Evolutionary conservation across 2,329 filamentous ascomycete species (phyloP).

Genomic region (Botrytis cinerea): DNA sequence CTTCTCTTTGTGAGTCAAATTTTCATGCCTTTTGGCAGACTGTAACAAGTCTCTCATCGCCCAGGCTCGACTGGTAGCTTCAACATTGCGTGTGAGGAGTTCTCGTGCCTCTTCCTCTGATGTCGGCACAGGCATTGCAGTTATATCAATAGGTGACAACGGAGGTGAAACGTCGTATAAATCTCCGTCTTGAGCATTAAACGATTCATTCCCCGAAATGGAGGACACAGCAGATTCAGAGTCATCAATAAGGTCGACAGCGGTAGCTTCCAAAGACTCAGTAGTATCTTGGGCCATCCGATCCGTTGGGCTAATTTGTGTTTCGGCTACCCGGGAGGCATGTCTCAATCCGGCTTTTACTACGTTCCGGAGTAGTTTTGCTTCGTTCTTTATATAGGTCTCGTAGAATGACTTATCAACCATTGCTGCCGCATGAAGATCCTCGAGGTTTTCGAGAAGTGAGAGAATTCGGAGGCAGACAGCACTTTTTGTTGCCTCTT

Average conservation of each 20-base stretch:
- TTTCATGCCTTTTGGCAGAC: neutral
- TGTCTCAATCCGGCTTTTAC: conserved; percentile 33
- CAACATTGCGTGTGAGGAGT: conserved; percentile 34
- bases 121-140: conserved; percentile 31
- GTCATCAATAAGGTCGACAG: conserved; percentile 23
- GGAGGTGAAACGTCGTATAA: conserved; percentile 31
- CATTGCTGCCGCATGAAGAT: conserved; percentile 49
- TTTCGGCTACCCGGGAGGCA: conserved; percentile 21
- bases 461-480: conserved; percentile 47
- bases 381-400: conserved; percentile 50
- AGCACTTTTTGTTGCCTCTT: conserved; percentile 17
- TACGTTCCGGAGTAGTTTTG: conserved; percentile 42
- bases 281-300: neutral
- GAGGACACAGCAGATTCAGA: conserved; percentile 27
- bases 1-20: conserved; percentile 45
- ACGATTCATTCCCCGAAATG: neutral
- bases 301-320: conserved; percentile 14
- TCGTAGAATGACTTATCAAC: conserved; percentile 48
- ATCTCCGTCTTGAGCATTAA: conserved; percentile 23
- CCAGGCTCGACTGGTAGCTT: conserved; percentile 23
- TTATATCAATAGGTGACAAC: conserved; percentile 15
- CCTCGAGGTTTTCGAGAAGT: conserved; percentile 45
- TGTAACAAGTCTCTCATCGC: conserved; percentile 3
- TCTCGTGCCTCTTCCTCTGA: conserved; percentile 38
- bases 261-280: conserved; percentile 13